phyloP scores from a whole-genome alignment of 148 eudicot genomes.

The Nepenthes gracilis region DNA sequence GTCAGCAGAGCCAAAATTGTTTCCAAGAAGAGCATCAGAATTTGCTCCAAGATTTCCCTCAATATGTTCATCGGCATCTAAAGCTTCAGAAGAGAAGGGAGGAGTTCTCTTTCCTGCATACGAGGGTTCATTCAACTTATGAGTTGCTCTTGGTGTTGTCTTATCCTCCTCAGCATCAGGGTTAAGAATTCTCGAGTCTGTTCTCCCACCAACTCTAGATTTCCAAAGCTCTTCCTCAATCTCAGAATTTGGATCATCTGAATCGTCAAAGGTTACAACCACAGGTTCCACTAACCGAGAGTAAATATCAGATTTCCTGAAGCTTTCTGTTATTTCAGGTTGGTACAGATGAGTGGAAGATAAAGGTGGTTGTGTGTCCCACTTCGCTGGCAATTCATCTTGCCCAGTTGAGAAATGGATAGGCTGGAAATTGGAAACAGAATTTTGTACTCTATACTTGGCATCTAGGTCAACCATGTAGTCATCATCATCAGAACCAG shows the following conservation, averaged over 20 bases:
- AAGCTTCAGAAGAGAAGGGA: slow-evolving; percentile 16
- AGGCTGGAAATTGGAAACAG: slow-evolving; percentile 18
- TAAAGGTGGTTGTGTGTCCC: slow-evolving; percentile 1
- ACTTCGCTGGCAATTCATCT: slow-evolving; percentile 5
- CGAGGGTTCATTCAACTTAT: slow-evolving; percentile 6
- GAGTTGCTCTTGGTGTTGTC: slow-evolving; percentile 6
- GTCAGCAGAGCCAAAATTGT: slow-evolving; percentile 12
- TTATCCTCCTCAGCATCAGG: slow-evolving; percentile 11
- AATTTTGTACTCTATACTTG: slow-evolving; percentile 20
- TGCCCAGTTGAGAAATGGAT: slow-evolving; percentile 15
- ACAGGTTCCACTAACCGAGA: slow-evolving; percentile 28
- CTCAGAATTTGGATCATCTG: slow-evolving; percentile 48
- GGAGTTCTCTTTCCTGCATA: slow-evolving; percentile 9
- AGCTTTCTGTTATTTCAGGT: slow-evolving; percentile 39
- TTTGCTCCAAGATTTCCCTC: slow-evolving; percentile 13
- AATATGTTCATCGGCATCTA: slow-evolving; percentile 2
- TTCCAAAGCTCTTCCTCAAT: slow-evolving; percentile 34
- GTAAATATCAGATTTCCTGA: slow-evolving; percentile 19
- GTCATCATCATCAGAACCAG: slow-evolving; percentile 40
- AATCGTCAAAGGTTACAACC: slow-evolving; percentile 46
- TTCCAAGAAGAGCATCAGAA: slow-evolving; percentile 8
- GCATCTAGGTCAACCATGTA: slow-evolving; percentile 19
- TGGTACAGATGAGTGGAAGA: slow-evolving; percentile 3
- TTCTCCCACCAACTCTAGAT: slow-evolving; percentile 9
- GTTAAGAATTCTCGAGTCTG: slow-evolving; percentile 10